Evolutionary conservation across 768 basidiomycete species (phyloP).

Genomic region (Auriculariales sp.): DNA sequence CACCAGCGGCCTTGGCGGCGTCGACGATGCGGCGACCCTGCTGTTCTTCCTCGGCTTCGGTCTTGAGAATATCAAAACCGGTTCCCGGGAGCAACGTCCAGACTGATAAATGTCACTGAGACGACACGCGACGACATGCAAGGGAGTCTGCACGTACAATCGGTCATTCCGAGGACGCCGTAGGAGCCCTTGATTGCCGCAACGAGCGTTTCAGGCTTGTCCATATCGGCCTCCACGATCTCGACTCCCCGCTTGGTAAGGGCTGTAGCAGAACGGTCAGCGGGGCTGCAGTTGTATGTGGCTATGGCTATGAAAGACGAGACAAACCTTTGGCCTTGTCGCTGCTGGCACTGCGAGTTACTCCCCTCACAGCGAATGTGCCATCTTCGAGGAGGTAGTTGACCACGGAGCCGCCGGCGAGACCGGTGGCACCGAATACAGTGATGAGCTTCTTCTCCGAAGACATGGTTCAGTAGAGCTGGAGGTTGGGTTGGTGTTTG

Average conservation of each 20-base stretch:
- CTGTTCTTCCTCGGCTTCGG: constrained; percentile 3
- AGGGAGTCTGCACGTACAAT: constrained; percentile 1
- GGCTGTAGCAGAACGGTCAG: neutral
- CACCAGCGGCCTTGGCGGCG: constrained; percentile 6
- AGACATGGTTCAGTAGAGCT: too few species aligned
- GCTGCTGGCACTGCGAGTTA: constrained; percentile 17
- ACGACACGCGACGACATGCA: neutral
- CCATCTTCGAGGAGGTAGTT: constrained; percentile 18
- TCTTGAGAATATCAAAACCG: neutral
- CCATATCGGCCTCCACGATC: constrained; percentile 10
- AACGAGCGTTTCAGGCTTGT: constrained; percentile 15
- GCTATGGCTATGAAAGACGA: too few species aligned
- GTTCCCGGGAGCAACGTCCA: neutral
- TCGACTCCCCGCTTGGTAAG: constrained; percentile 7
- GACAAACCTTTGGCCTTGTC: constrained; percentile 12
- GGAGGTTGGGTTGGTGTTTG: too few species aligned
- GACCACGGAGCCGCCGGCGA: constrained; percentile 18
- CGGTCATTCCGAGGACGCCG: constrained; percentile 18
- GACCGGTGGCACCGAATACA: constrained; percentile 24
- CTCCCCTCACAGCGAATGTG: constrained; percentile 19
- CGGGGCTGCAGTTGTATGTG: too few species aligned
- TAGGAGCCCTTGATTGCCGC: constrained; percentile 16
- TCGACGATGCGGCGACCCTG: constrained; percentile 10
- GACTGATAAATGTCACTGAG: neutral
- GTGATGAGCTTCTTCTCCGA: constrained; percentile 13